Evolutionary conservation across 257 asterid genomes (phyloP).

Genomic region (Marsdenia floribunda): DNA sequence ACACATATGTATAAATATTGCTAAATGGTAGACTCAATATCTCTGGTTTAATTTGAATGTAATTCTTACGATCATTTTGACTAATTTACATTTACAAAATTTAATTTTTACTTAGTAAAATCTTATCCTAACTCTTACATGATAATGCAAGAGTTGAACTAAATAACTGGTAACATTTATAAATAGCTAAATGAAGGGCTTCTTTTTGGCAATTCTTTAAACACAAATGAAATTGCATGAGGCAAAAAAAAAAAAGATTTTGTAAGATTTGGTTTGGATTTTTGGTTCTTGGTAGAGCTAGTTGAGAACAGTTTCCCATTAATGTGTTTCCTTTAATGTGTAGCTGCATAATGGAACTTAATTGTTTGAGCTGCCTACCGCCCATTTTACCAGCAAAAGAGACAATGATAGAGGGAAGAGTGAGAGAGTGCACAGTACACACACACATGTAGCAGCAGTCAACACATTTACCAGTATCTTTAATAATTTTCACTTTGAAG

Average conservation of each 20-base stretch:
- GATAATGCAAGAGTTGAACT: no score
- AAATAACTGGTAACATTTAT: no score
- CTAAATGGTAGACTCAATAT: constrained; percentile 3
- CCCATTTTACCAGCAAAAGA: constrained; percentile 7
- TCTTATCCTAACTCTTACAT: neutral
- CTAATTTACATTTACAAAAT: no score
- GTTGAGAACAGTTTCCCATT: neutral
- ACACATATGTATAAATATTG: neutral
- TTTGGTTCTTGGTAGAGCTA: neutral
- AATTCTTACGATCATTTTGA: neutral
- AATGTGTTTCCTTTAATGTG: neutral
- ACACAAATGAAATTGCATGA: neutral
- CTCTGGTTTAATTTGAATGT: constrained; percentile 13
- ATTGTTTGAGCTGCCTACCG: neutral
- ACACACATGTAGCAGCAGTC: neutral
- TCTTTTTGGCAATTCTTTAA: no score
- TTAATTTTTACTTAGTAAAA: no score
- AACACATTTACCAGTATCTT: neutral
- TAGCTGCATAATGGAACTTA: constrained; percentile 3
- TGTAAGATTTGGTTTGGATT: constrained; percentile 2
- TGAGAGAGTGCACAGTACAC: neutral
- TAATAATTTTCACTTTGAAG: neutral
- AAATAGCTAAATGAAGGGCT: no score
- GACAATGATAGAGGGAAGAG: neutral
- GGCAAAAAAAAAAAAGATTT: neutral